Percentiles rank a stretch among this genome's conserved stretches.
Conservation (phyloP, 2,329 filamentous ascomycete genomes). For the Penicillium sp. region DNA sequence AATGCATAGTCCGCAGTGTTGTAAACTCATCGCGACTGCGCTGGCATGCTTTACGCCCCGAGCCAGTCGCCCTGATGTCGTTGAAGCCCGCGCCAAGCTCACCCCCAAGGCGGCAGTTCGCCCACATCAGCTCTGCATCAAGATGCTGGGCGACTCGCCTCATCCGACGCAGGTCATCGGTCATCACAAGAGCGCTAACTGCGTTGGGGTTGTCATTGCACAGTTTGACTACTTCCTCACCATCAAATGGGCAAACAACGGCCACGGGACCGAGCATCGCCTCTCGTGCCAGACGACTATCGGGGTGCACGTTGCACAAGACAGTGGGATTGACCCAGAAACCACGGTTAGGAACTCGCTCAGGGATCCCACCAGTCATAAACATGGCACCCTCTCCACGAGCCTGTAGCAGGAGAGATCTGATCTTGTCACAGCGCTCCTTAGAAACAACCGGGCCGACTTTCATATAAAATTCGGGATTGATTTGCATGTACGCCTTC, state of each 20-base stretch:
- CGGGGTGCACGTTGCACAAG: neutral
- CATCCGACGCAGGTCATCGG: neutral
- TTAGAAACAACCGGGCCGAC: neutral
- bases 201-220: neutral
- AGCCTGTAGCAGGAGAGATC: neutral
- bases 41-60: neutral
- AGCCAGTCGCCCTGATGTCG: neutral
- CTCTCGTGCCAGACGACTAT: neutral
- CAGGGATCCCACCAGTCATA: neutral
- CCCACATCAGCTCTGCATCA: neutral
- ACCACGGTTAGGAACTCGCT: neutral
- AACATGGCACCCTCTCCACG: accelerated
- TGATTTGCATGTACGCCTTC: no score
- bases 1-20: neutral
- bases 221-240: neutral
- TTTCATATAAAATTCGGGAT: no score
- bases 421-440: neutral
- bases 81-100: neutral
- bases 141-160: neutral
- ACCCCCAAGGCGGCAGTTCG: neutral
- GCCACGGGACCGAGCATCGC: neutral
- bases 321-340: neutral
- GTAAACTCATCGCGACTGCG: neutral
- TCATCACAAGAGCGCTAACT: neutral
- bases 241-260: neutral